phyloP scores from a whole-genome alignment of 2,329 filamentous ascomycete species.

The Arthrobotrys conoides region DNA sequence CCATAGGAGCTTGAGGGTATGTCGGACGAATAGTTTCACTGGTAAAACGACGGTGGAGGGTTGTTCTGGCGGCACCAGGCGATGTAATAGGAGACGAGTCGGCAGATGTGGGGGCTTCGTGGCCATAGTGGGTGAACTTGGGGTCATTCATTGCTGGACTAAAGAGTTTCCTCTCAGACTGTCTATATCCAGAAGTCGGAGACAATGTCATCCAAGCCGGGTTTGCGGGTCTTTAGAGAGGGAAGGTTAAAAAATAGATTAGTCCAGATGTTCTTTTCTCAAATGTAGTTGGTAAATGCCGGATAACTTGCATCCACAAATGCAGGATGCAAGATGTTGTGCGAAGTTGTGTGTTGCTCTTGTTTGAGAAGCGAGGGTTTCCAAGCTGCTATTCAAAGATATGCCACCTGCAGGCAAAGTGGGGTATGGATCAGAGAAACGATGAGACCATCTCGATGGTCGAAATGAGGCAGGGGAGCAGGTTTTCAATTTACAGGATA shows the following conservation, averaged over 20 bases:
- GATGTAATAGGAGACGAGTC: constrained; percentile 57
- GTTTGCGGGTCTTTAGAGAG: constrained; percentile 7
- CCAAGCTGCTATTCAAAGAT: constrained; percentile 14
- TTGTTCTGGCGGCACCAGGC: constrained; percentile 49
- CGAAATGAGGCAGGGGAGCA: constrained; percentile 10
- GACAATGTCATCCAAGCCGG: constrained; percentile 41
- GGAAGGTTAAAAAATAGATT: background rate
- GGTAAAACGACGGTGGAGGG: constrained; percentile 58
- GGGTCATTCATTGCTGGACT: constrained; percentile 52
- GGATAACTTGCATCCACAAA: constrained; percentile 2
- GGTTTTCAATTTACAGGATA: background rate
- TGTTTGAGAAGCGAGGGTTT: constrained; percentile 32
- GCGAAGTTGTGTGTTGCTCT: constrained; percentile 39
- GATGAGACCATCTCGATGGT: constrained; percentile 19
- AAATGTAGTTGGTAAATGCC: background rate
- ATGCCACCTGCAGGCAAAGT: constrained; percentile 14
- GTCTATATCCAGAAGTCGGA: constrained; percentile 27
- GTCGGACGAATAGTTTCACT: constrained; percentile 54
- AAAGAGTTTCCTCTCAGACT: constrained; percentile 28
- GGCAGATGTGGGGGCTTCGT: constrained; percentile 46
- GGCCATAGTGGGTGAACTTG: constrained; percentile 54
- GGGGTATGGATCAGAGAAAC: constrained; percentile 28
- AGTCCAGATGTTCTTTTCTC: background rate
- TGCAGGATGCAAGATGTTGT: constrained; percentile 8
- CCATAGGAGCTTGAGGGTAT: constrained; percentile 34